phyloP scores from a whole-genome alignment of 768 basidiomycete genomes.

The Lactarius evosmus region DNA sequence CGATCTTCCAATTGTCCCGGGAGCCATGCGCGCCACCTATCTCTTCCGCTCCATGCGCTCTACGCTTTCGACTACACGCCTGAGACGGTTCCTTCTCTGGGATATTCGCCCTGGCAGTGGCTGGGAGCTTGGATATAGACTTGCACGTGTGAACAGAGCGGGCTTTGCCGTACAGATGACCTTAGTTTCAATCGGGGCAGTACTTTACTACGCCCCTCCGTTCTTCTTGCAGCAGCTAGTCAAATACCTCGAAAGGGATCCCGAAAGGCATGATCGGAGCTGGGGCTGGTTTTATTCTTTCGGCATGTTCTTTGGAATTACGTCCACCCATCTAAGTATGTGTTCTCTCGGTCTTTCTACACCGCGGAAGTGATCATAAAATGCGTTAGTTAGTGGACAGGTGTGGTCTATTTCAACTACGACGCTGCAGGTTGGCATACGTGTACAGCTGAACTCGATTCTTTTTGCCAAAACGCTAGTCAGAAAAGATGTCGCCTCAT shows the following conservation, averaged over 20 bases:
- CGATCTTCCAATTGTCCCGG: slow-evolving; percentile 80
- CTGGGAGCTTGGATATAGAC: slow-evolving; percentile 57
- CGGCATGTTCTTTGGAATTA: slow-evolving; percentile 48
- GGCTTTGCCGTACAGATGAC: slow-evolving; percentile 42
- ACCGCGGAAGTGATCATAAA: slow-evolving; percentile 15
- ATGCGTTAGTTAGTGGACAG: slow-evolving; percentile 56
- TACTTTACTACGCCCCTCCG: slow-evolving; percentile 60
- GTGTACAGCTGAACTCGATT: slow-evolving; percentile 77
- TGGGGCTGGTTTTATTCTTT: slow-evolving; percentile 76
- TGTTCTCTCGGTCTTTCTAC: neutral
- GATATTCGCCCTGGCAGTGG: slow-evolving; percentile 58
- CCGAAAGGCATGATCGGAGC: slow-evolving; percentile 47
- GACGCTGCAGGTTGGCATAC: slow-evolving; percentile 63
- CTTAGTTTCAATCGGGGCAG: slow-evolving; percentile 56
- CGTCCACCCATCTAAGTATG: slow-evolving; percentile 44
- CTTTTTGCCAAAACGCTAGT: slow-evolving; percentile 84
- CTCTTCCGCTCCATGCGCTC: slow-evolving; percentile 65
- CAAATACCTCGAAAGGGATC: slow-evolving; percentile 61
- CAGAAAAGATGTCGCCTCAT: slow-evolving; percentile 78
- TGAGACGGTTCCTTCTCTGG: slow-evolving; percentile 53
- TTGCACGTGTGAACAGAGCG: slow-evolving; percentile 54
- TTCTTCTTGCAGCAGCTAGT: slow-evolving; percentile 62
- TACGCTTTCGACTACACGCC: slow-evolving; percentile 48
- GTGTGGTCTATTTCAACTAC: slow-evolving; percentile 70
- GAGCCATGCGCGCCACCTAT: slow-evolving; percentile 60